Conservation (phyloP, 306 rosid species). For the Corylus avellana region DNA sequence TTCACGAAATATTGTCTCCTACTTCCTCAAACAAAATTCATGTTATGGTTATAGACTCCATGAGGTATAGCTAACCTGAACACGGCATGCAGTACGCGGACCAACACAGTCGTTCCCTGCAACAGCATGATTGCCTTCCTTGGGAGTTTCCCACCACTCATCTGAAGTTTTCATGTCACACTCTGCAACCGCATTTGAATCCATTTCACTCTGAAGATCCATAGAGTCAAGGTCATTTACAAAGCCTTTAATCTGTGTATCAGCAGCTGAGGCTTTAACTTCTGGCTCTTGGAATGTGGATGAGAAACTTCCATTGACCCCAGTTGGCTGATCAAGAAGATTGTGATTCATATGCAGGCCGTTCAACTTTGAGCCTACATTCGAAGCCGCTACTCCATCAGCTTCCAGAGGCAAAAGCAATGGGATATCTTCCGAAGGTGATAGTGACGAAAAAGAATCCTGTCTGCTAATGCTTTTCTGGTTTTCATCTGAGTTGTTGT, state of each 20-base stretch:
- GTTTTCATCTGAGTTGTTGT: constrained; percentile 27
- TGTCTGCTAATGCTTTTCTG: constrained; percentile 43
- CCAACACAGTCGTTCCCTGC: constrained; percentile 70
- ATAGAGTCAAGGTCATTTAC: constrained; percentile 44
- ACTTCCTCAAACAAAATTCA: not conserved
- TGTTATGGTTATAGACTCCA: not conserved
- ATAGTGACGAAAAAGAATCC: constrained; percentile 63
- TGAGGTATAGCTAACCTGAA: constrained; percentile 59
- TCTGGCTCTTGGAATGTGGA: constrained; percentile 32
- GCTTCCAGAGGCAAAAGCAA: constrained; percentile 78
- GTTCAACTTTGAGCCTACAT: constrained; percentile 31
- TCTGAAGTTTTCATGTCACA: constrained; percentile 23
- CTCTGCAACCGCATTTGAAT: constrained; percentile 39
- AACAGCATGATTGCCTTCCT: constrained; percentile 69
- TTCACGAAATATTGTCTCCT: not conserved
- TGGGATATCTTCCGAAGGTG: constrained; percentile 79
- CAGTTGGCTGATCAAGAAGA: constrained; percentile 37
- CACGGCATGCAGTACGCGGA: constrained; percentile 82
- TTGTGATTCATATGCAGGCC: constrained; percentile 13
- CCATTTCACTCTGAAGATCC: constrained; percentile 40
- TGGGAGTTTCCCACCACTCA: constrained; percentile 96
- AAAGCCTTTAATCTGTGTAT: constrained; percentile 33
- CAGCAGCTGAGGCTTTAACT: constrained; percentile 39
- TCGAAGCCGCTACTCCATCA: constrained; percentile 45
- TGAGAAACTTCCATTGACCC: constrained; percentile 20